phyloP scores from a whole-genome alignment of 257 asterid species.

The Misopates orontium region DNA sequence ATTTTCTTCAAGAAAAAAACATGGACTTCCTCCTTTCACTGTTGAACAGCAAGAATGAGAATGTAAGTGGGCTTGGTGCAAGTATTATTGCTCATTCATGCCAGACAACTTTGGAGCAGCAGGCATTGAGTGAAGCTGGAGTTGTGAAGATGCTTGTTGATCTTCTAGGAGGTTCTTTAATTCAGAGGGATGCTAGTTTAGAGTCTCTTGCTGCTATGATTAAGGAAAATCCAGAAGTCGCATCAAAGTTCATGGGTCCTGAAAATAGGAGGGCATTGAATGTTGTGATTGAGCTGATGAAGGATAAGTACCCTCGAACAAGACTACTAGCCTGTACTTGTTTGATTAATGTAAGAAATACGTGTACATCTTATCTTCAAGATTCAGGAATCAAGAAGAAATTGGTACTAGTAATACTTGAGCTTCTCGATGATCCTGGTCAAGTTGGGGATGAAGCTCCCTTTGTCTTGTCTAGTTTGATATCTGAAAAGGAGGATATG shows the following conservation, averaged over 20 bases:
- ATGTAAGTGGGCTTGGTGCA: slow-evolving; percentile 87
- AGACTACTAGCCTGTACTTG: slow-evolving; percentile 83
- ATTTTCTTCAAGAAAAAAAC: slow-evolving; percentile 65
- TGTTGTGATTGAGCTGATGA: slow-evolving; percentile 63
- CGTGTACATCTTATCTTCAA: slow-evolving; percentile 54
- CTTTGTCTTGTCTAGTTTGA: slow-evolving; percentile 70
- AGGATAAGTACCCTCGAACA: slow-evolving; percentile 77
- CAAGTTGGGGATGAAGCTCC: slow-evolving; percentile 97
- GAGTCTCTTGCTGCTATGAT: slow-evolving; percentile 75
- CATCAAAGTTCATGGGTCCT: slow-evolving; percentile 59
- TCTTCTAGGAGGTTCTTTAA: slow-evolving; percentile 77
- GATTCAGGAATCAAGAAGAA: slow-evolving; percentile 58
- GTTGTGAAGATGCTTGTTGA: slow-evolving; percentile 61
- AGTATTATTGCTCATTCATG: slow-evolving; percentile 89
- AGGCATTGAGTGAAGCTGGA: slow-evolving; percentile 70
- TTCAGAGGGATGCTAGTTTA: slow-evolving; percentile 86
- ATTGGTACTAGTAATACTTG: slow-evolving; percentile 61
- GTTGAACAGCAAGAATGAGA: slow-evolving; percentile 72
- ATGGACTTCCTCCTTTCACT: slow-evolving; percentile 69
- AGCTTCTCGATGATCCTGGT: slow-evolving; percentile 85
- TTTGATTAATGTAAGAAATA: slow-evolving; percentile 68
- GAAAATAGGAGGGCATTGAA: slow-evolving; percentile 68
- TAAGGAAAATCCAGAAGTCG: slow-evolving; percentile 69
- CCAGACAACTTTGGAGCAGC: slow-evolving; percentile 69
- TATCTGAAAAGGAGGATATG: slow-evolving; percentile 75